These are phyloP conservation scores for Aspergillus melleus DNA, from an alignment of 2,329 filamentous ascomycete genomes.

Conservation along the genomic window DNA sequence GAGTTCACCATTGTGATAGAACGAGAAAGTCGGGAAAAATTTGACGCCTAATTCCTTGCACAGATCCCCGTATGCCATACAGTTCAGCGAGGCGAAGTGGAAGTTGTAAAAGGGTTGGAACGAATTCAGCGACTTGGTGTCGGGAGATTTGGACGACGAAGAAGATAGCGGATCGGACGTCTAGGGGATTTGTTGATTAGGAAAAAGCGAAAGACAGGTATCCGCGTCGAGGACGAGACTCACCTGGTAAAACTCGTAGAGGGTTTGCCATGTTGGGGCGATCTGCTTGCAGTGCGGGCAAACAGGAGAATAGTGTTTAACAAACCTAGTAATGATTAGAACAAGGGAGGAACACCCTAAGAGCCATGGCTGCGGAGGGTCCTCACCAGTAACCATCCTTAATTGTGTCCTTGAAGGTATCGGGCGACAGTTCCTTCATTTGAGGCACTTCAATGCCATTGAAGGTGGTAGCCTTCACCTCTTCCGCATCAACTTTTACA, in stretches of 20 bases:
- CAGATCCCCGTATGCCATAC: slow-evolving; percentile 75
- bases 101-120: slow-evolving; percentile 88
- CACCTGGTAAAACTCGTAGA: slow-evolving; percentile 86
- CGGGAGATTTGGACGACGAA: slow-evolving; percentile 51
- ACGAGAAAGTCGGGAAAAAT: slow-evolving; percentile 72
- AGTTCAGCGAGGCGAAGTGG: slow-evolving; percentile 83
- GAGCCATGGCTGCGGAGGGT: not conserved
- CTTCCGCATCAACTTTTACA: slow-evolving; percentile 17
- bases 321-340: slow-evolving; percentile 43
- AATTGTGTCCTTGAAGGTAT: slow-evolving; percentile 49
- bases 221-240: slow-evolving; percentile 19
- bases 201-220: not conserved
- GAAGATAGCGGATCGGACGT: slow-evolving; percentile 72
- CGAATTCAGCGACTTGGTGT: slow-evolving; percentile 56
- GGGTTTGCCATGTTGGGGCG: slow-evolving; percentile 83
- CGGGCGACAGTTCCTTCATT: slow-evolving; percentile 49
- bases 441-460: slow-evolving; percentile 55
- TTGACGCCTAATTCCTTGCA: slow-evolving; percentile 68
- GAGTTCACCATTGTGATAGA: slow-evolving; percentile 77
- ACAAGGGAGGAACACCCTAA: not conserved
- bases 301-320: slow-evolving; percentile 54
- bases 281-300: slow-evolving; percentile 74
- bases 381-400: slow-evolving; percentile 54
- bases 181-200: slow-evolving; percentile 42
- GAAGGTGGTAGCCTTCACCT: slow-evolving; percentile 44